Evolutionary conservation across 31 red algal species (phyloP), one percentile per base, ranked within the genome.

Genomic region (Pterothamnion heteromorphum): DNA sequence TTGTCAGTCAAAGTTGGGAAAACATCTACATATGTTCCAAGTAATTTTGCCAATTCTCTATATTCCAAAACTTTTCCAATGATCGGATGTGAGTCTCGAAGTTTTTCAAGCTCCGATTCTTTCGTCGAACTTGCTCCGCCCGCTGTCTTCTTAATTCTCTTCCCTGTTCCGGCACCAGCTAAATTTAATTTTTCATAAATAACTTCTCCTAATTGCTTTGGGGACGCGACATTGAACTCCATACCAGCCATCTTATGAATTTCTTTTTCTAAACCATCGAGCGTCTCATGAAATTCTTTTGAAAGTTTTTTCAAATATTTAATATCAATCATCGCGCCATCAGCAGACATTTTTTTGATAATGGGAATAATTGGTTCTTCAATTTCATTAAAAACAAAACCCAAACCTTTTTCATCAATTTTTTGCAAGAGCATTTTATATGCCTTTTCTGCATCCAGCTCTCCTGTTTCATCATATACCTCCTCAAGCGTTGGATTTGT

Each of bases 31-130:
- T 76, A 76, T 30, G 72, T 76, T 32, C 26, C 23, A 30, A 32
- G 23, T 76, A 76, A 76, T 76, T 76, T 76, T 30, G 72, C 30
- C 30, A 76, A 76, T 76, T 76, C 72, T 76, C 72, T 76, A 76
- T 76, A 76, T 30, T 26, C 23, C 30, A 76, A 76, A 76, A 76
- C 30, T 30, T 76, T 32, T 76, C 26, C 30, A 76, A 76, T 76
- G 30, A 76, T 32, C 30, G 30, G 26, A 76, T 76, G 72, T 76
- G 23, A 26, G 30, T 26, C 23, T 76, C 30, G 72, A 30, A 76
- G 72, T 76, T 76, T 76, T 76, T 30, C 72, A 30, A 76, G 30
- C 30, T 76, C 72, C 23, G 72, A 76, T 76, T 76, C 72, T 32
- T 76, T 76, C 26, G 72, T 76, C 72, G 72, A 76, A 26, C 23